Evolutionary conservation across 495 filamentous ascomycete genomes (phyloP), one percentile per base, ranked within the genome.

Genomic region (Hyaloscypha finlandica): DNA sequence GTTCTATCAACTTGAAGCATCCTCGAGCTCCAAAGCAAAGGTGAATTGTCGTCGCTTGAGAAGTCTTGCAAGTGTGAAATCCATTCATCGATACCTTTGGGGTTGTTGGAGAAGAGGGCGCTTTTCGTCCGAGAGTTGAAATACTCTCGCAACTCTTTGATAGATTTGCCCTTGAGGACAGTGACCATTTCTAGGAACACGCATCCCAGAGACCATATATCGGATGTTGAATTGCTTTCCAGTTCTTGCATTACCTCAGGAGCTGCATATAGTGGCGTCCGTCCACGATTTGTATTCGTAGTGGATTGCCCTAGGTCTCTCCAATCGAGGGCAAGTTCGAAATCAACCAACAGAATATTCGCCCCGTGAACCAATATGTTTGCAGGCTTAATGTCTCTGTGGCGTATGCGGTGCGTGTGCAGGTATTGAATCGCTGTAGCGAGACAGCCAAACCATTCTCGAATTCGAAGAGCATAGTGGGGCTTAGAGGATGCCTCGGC

Each of bases 311-410:
- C 29, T 22, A 63, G 14, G 39, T 58, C 59, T 29, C 55, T 68
- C 69, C 74, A 80, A 64, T 75, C 75, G 42, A 65, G 63, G 4
- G 78, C 71, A 5, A 75, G 71, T 11, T 79, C 78, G 70, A 82
- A 82, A 63, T 82, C 80, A 11, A 79, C 67, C 6, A 81, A 64
- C 20, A 73, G 70, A 20, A 82, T 68, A 19, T 59, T 59, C 22
- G 55, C 66, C 35, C 56, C 59, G 33, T 80, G 69, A 22, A 82
- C 68, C 16, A 81, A 71, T 29, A 82, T 77, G 53, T 82, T 81
- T 53, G 70, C 61, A 2, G 80, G 80, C 63, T 82, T 82, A 62
- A 82, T 78, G 66, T 82, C 63, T 61, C 72, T 71, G 61, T 81
- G 80, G 35, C 73, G 68, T 35, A 81, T 68, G 51, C 74, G 60